Percentiles rank a stretch among this genome's conserved stretches.
Evolutionary conservation across 768 basidiomycete genomes (phyloP).

Genomic region (Serendipita vermifera): DNA sequence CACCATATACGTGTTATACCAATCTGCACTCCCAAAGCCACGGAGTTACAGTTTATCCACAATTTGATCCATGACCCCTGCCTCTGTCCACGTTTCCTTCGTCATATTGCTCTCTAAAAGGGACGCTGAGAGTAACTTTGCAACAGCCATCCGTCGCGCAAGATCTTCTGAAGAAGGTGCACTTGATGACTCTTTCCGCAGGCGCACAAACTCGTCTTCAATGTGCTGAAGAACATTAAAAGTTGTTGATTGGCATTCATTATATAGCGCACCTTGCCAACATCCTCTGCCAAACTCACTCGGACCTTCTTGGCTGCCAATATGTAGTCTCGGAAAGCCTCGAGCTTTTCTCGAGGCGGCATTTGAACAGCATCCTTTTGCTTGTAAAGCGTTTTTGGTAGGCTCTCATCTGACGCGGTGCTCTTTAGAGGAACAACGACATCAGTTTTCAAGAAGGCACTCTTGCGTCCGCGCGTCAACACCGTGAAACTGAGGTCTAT

Average conservation of each 20-base stretch:
- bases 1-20: too few species aligned
- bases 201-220: conserved; percentile 56
- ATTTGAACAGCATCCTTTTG: conserved; percentile 29
- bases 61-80: background rate
- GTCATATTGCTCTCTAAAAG: background rate
- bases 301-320: conserved; percentile 48
- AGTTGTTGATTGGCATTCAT: conserved; percentile 1
- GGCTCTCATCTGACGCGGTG: background rate
- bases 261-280: conserved; percentile 40
- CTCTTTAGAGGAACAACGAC: background rate
- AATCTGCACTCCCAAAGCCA: background rate
- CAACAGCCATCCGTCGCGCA: conserved; percentile 51
- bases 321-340: conserved; percentile 44
- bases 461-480: conserved; percentile 50
- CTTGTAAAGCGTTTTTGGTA: conserved; percentile 37
- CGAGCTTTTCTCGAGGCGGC: conserved; percentile 37
- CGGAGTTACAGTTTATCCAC: background rate
- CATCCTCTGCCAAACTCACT: conserved; percentile 38
- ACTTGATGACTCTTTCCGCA: conserved; percentile 26
- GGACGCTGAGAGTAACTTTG: conserved; percentile 30
- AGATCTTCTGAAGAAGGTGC: conserved; percentile 45
- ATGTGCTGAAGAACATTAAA: conserved; percentile 39
- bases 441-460: conserved; percentile 56
- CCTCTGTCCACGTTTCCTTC: conserved; percentile 2
- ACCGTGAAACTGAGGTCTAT: conserved; percentile 61